Base-by-base conservation (phyloP, 2,329 filamentous ascomycete genomes). In the Colletotrichum tofieldiae region DNA sequence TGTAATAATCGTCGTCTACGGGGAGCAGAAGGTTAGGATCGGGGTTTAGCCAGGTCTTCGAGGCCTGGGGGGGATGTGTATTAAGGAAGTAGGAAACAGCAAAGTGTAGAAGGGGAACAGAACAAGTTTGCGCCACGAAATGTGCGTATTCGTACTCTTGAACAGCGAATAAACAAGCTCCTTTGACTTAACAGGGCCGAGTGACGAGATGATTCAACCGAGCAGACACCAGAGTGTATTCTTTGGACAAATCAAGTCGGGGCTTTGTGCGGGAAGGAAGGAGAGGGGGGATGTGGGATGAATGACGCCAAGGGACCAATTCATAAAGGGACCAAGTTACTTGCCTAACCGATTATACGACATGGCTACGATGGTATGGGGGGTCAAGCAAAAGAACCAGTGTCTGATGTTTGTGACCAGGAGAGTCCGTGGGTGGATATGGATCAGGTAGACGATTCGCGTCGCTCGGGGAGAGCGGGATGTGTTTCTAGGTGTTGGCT, bases 271-370 rank as follows among this genome's bases (percentile, higher is more conserved):
- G 11, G 51, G 60, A 65, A 49, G 59, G 68, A 43, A 37, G 56
- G 62, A 26, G 23, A 37, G 56, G 39, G 55, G 55, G 54, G 56
- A 70, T 60, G 67, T 65, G 71, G 71, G 62, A 75, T 71, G 73
- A 73, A 71, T 67, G 71, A 73, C 58, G 66, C 64, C 59, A 65
- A 69, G 71, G 69, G 71, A 70, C 52, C 51, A 73, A 64, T 71
- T 62, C 73, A 70, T 69, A 75, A 74, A 73, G 76, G 75, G 75
- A 77, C 58, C 66, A 61, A 71, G 75, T 73, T 73, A 90, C 90
- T 85, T 87, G 90, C 92, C 90, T 87, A 94, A 83, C 77, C 91
- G 90, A 86, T 93, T 93, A 85, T 94, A 94, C 80, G 91, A 89
- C 91, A 93, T 93, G 83, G 81, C 83, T 78, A 54, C 58, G 60